Base-by-base conservation (phyloP, 179 eudicot species). In the Vitellaria paradoxa region DNA sequence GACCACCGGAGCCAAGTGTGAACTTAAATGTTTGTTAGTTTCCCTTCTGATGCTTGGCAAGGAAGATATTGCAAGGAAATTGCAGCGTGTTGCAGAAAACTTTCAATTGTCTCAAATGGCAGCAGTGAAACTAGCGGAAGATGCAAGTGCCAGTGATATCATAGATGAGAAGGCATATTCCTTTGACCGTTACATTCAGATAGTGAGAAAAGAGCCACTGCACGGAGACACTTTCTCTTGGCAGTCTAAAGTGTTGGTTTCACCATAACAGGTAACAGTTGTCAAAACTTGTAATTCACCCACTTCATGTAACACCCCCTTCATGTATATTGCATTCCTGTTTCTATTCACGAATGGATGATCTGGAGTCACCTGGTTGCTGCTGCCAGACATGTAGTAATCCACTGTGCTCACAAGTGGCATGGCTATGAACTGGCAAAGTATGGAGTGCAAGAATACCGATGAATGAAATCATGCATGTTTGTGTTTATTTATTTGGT, bases 21-120 rank as follows among this genome's bases (percentile, higher is more conserved):
- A 96, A 83, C 87, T 96, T 68, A 90, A 87, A 83, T 87, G 96
- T 73, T 76, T 93, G 80, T 68, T 96, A 83, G 80, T 84, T 68
- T 77, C 86, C 61, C 96, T 96, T 81, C 77, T 93, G 74, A 89
- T 89, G 93, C 90, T 96, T 74, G 92, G 92, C 57, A 81, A 89
- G 87, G 96, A 89, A 84, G 94, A 89, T 67, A 81, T 76, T 60
- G 98, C 96, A 20, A 85, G 83, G 83, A 90, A 87, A 79, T 81
- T 96, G 84, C 99, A 93, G 69, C 87, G 82, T 7, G 81, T 85
- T 75, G 88, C 76, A 3, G 97, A 87, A 75, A 85, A 85, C 75
- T 90, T 91, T 75, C 97, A 93, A 78, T 77, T 91, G 60, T 85
- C 91, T 81, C 98, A 96, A 73, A 82, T 82, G 65, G 95, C 99